Evolutionary conservation across 345 rosid species (phyloP).

Genomic region (Garcia nutans): DNA sequence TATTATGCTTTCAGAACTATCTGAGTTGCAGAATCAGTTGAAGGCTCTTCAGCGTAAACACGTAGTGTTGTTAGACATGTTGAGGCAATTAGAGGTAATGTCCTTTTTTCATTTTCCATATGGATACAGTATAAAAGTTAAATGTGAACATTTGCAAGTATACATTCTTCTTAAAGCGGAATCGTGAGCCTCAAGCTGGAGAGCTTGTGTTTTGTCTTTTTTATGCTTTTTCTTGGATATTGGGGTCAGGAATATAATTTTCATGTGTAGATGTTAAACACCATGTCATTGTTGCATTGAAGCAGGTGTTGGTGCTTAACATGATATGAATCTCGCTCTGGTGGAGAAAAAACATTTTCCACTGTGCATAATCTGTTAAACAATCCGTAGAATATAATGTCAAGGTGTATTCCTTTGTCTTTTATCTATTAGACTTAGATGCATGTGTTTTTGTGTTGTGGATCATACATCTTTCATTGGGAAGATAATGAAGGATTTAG

Average conservation of each 20-base stretch:
- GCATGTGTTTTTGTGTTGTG: not conserved
- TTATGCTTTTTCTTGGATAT: not conserved
- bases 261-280: not conserved
- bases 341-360: not conserved
- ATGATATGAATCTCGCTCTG: not conserved
- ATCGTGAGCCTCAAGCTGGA: not conserved
- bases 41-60: conserved; percentile 67
- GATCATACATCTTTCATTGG: not conserved
- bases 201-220: not conserved
- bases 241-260: not conserved
- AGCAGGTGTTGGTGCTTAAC: not conserved
- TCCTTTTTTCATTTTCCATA: conserved; percentile 6
- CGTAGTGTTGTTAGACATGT: conserved; percentile 58
- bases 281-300: not conserved
- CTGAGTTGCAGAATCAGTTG: conserved; percentile 69
- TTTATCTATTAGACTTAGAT: not conserved
- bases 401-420: not conserved
- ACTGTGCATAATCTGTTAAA: not conserved
- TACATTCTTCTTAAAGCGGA: not conserved
- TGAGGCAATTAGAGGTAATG: conserved; percentile 90
- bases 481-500: not conserved
- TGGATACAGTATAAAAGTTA: not conserved
- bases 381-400: not conserved
- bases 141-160: not conserved
- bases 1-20: conserved; percentile 74